Base-by-base conservation (phyloP, 164 flowering plant species). In the Piper longum region DNA sequence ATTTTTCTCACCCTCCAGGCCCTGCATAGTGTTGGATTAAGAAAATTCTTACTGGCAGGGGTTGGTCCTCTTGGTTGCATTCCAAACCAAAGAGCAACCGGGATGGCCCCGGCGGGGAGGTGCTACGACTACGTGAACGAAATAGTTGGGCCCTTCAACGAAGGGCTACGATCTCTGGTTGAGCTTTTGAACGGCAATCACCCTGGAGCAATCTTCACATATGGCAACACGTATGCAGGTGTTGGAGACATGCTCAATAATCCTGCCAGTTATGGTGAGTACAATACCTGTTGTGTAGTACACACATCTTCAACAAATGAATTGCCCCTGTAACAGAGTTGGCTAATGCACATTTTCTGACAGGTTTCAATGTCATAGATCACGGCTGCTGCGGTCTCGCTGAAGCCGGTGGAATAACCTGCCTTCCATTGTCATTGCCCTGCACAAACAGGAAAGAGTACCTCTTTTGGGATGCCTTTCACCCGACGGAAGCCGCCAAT, bases 51-150 rank as follows among this genome's bases (percentile, higher is more conserved):
- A 7, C 40, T 89, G 19, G 81, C 81, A 0, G 98, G 93, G 62
- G 18, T 89, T 5, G 89, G 84, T 17, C 85, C 87, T n/a, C 71
- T 89, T 39, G 93, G 93, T 16, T 89, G 96, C 76, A 85, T 85
- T 52, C 87, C 98, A 8, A 81, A 75, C 66, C 91, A 83, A 41
- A 26, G 36, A 45, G 92, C 89, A 3, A 65, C 70, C 0, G 83
- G 85, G 3, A 70, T 62, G 43, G 80, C 82, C 17, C 80, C 76
- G 0, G 72, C 72, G 0, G 95, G 81, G 3, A 68, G 80, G 51
- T 92, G 96, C 63, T 75, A 78, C 4, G 78, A 80, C 56, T 62
- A 66, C 18, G 92, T 81, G 4, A 89, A 92, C 64, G 73, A 82
- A 59, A 84, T 89, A 6, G 71, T 86, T 1, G 86, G 85, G 0